phyloP scores from a whole-genome alignment of 139 green algal species.

The Astrephomene gubernaculifera region DNA sequence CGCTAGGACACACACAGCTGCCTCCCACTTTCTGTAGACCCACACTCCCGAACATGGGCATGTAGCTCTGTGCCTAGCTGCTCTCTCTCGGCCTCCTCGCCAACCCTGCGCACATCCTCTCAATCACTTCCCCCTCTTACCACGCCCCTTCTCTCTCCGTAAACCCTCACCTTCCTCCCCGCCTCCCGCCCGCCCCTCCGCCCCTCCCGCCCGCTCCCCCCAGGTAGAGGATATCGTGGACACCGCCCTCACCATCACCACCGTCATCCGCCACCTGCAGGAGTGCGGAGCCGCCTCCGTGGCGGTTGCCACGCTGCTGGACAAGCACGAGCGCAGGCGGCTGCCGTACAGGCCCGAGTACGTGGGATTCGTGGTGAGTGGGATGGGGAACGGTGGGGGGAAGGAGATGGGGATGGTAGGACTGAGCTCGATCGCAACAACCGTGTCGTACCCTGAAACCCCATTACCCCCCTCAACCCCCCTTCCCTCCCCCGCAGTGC shows the following conservation, averaged over 20 bases:
- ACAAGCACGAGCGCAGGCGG: slow-evolving; percentile 77
- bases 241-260: slow-evolving; percentile 72
- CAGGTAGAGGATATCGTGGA: slow-evolving; percentile 96
- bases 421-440: too few species aligned
- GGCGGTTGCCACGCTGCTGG: slow-evolving; percentile 71
- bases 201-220: too few species aligned
- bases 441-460: neutral
- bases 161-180: neutral
- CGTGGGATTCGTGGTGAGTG: slow-evolving; percentile 68
- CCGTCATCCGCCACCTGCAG: slow-evolving; percentile 21
- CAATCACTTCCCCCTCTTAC: neutral
- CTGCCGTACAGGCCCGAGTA: slow-evolving; percentile 72
- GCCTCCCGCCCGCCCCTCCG: neutral
- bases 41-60: too few species aligned
- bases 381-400: neutral
- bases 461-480: neutral
- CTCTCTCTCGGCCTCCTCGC: too few species aligned
- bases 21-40: too few species aligned
- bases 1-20: too few species aligned
- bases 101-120: too few species aligned
- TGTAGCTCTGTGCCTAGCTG: too few species aligned
- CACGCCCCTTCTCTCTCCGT: too few species aligned
- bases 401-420: neutral
- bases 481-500: slow-evolving; percentile 64
- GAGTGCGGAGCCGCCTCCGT: slow-evolving; percentile 41